Base-by-base conservation (phyloP, 352 stramenopile species). In the Phytophthora meadii region DNA sequence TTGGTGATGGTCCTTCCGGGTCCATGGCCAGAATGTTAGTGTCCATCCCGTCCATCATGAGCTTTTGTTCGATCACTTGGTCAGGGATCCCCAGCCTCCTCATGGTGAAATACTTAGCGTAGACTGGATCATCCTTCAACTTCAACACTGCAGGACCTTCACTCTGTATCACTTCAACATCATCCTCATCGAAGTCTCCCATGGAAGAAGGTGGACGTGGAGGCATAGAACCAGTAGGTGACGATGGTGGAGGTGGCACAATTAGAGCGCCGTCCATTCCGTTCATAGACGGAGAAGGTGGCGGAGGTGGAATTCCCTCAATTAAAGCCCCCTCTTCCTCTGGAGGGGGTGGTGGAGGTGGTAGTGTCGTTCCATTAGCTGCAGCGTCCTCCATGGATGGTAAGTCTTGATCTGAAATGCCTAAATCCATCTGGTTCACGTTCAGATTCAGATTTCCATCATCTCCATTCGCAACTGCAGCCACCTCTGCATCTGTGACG, bases 21-120 rank as follows among this genome's bases (percentile, higher is more conserved):
- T 94, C 84, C 84, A 94, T 91, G n/a, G 76, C 91, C 14, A 90
- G 61, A 56, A 95, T 79, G 32, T 54, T 74, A 3, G 84, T 42
- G 53, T 93, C 77, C 59, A 95, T 76, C 37, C 82, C 87, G 44
- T 93, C 87, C 70, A 95, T 89, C 62, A 86, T 41, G 42, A 95
- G 79, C 51, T 95, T 95, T 22, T 95, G 84, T 42, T 82, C 68
- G 40, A 95, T 93, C 17, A 89, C 82, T 10, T 76, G 79, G 6
- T 90, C 80, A 6, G 87, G 84, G 52, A 93, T 89, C 1, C 85
- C 83, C 42, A 95, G 59, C 30, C 84, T 68, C 19, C 79, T 73
- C 87, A 95, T 95, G 5, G 83, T 92, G 64, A 95, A 95, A 60
- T 93, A 95, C 79, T 90, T 93, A 56, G 84, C 85, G 48, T 91